A percentile compares a stretch with the other conserved stretches of the same genome.
phyloP scores from a whole-genome alignment of 345 rosid genomes.

The Acer negundo region DNA sequence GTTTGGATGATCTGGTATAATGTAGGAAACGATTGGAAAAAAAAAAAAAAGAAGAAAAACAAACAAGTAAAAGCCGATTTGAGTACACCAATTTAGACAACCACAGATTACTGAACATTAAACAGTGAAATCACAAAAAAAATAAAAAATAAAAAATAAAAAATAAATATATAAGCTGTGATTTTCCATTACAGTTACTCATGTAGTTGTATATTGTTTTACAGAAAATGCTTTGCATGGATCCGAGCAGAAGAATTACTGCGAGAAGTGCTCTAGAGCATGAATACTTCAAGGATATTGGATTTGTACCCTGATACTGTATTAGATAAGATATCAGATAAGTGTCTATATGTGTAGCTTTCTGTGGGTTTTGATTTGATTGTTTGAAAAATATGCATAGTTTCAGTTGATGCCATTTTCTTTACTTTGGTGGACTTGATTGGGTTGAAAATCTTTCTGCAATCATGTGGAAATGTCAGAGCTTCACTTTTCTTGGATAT shows the following conservation, averaged over 20 bases:
- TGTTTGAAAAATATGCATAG: conserved; percentile 23
- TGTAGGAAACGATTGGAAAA: no score
- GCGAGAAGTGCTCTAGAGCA: conserved; percentile 92
- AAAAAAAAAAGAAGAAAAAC: neutral
- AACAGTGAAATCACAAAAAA: neutral
- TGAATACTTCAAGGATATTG: conserved; percentile 90
- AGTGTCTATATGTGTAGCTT: conserved; percentile 29
- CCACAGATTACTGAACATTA: neutral
- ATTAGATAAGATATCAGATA: neutral
- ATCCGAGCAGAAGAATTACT: conserved; percentile 84
- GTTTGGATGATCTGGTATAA: no score
- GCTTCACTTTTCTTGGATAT: neutral
- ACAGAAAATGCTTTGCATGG: conserved; percentile 94
- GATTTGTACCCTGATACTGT: conserved; percentile 48
- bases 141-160: no score
- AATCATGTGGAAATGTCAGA: neutral
- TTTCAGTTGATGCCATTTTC: conserved; percentile 9
- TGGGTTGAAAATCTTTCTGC: conserved; percentile 15
- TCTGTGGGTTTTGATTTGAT: conserved; percentile 22
- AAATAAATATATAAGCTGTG: neutral
- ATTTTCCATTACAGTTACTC: conserved; percentile 21
- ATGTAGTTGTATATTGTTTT: conserved; percentile 19
- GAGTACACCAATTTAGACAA: neutral
- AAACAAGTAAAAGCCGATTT: neutral
- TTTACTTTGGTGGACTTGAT: neutral